Conservation (phyloP, 192 early-diverging fungal species). For the Coemansia umbellata region DNA sequence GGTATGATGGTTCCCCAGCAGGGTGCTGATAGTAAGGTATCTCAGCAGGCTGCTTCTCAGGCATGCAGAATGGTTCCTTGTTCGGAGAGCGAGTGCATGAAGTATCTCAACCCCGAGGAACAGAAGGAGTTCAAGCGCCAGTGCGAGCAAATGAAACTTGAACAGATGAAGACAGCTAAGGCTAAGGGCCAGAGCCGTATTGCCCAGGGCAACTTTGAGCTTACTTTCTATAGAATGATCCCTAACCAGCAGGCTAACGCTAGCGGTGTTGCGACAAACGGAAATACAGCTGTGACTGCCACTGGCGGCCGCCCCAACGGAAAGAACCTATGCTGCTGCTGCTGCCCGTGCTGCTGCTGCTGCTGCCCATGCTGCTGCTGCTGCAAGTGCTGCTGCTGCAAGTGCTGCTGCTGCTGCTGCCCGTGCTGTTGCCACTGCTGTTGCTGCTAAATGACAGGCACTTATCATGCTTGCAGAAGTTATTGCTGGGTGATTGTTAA, state of each 20-base stretch:
- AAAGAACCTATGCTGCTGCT: constrained; percentile 45
- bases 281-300: constrained; percentile 6
- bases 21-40: too few relatives aligned
- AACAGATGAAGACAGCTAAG: constrained; percentile 13
- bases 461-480: too few relatives aligned
- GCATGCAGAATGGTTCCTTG: constrained; percentile 30
- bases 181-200: constrained; percentile 33
- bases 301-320: constrained; percentile 33
- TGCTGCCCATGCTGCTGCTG: constrained; percentile 37
- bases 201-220: constrained; percentile 8
- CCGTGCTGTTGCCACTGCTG: constrained; percentile 30
- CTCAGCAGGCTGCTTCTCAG: constrained; percentile 2
- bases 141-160: constrained; percentile 27
- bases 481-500: too few relatives aligned
- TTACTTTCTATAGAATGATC: constrained; percentile 35
- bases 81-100: constrained; percentile 37
- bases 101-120: constrained; percentile 34
- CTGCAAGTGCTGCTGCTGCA: constrained; percentile 25
- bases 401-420: constrained; percentile 33
- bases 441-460: too few relatives aligned
- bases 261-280: constrained; percentile 1
- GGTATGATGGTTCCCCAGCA: constrained; percentile 14
- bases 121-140: constrained; percentile 31
- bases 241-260: constrained; percentile 12
- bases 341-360: constrained; percentile 32